Base-by-base conservation (phyloP, 495 filamentous ascomycete genomes). In the Sordaria brevicollis region DNA sequence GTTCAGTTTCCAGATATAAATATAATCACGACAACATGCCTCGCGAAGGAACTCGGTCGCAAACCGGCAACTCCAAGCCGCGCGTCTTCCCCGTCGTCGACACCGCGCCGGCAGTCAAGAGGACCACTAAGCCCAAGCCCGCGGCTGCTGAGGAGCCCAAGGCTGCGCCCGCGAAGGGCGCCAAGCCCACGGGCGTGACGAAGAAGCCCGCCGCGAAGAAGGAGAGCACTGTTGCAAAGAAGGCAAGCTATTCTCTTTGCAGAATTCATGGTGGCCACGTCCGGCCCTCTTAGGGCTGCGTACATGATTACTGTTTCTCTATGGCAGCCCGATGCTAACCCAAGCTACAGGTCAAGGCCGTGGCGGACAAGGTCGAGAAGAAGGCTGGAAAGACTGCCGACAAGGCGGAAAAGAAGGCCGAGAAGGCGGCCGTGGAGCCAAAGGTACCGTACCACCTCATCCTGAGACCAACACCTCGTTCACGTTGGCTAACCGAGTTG, bases 131-230 rank as follows among this genome's bases (percentile, higher is more conserved):
- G 74, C 68, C 76, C 68, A 83, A 83, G 80, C 74, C 76, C 65
- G 66, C 54, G 37, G 78, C 74, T 6, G 73, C 34, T 72, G 70
- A 74, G 65, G 80, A 80, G 77, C 74, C 76, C 66, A 78, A 79
- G 77, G 75, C 72, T 65, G 74, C 77, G 11, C 77, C 77, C 35
- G 77, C 74, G 43, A 86, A 83, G 78, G 79, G 79, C 62, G 79
- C 81, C 43, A 87, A 87, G 77, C 84, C 85, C 17, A 72, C 78
- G 36, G 85, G 84, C 68, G 84, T 86, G 34, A 84, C 81, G 71
- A 87, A 87, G 81, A 85, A 84, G 80, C 85, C 84, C 78, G 77
- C 80, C 4, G 78, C 83, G 5, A 83, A 83, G 76, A 86, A 86
- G 79, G 82, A 85, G 72, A 69, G 74, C 38, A 74, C 74, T 67